Evolutionary conservation across 1,284 basidiomycete genomes (phyloP).

Genomic region (Thelephora terrestris): DNA sequence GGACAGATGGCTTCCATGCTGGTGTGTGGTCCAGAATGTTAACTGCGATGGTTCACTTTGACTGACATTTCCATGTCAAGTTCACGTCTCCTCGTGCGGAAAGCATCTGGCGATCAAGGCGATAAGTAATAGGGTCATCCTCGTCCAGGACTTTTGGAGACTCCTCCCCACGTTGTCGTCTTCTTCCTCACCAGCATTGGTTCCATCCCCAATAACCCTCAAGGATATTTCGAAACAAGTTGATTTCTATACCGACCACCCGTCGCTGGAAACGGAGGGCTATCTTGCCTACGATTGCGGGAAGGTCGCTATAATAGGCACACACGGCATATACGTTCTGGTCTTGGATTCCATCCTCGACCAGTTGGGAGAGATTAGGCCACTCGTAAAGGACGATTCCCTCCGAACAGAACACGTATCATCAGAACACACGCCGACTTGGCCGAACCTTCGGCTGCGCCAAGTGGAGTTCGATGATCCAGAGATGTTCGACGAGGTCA

Average conservation of each 20-base stretch:
- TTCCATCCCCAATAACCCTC: constrained; percentile 20
- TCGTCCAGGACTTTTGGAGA: constrained; percentile 45
- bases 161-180: constrained; percentile 16
- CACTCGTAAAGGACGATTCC: constrained; percentile 10
- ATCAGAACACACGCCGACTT: constrained; percentile 12
- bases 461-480: constrained; percentile 29
- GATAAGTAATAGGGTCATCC: constrained; percentile 31
- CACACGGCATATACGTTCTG: constrained; percentile 37
- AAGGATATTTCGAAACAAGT: constrained; percentile 32
- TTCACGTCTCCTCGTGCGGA: constrained; percentile 50
- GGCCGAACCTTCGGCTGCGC: constrained; percentile 22
- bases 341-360: constrained; percentile 18
- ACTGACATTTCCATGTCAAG: constrained; percentile 22
- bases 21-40: constrained; percentile 3
- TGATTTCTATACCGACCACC: constrained; percentile 26
- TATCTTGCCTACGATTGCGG: constrained; percentile 48
- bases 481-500: constrained; percentile 26
- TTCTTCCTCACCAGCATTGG: neutral
- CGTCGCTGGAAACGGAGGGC: constrained; percentile 17
- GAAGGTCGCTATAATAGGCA: constrained; percentile 38
- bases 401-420: constrained; percentile 7
- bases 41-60: neutral
- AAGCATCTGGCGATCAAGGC: constrained; percentile 43
- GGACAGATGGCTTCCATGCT: constrained; percentile 9
- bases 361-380: constrained; percentile 2